Percentiles rank a stretch among this genome's conserved stretches.
Conservation (phyloP, 352 stramenopile genomes). For the Phytophthora litchii region DNA sequence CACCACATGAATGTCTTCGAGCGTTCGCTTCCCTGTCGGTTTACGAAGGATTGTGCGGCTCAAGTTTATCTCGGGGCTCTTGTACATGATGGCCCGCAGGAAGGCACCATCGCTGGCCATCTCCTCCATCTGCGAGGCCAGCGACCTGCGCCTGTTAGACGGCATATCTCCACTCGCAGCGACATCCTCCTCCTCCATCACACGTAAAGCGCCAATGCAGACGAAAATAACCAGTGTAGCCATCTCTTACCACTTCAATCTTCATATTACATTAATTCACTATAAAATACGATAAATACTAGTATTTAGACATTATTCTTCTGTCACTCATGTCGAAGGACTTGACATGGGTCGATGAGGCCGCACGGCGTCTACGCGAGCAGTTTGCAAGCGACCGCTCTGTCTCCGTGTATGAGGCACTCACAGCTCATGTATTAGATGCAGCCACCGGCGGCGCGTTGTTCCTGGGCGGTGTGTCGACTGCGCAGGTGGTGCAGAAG, state of each 20-base stretch:
- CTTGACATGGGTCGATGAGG: slow-evolving; percentile 19
- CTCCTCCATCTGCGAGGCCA: slow-evolving; percentile 54
- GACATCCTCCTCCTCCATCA: slow-evolving; percentile 17
- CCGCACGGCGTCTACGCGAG: slow-evolving; percentile 29
- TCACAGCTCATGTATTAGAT: slow-evolving; percentile 49
- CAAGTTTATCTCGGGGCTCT: slow-evolving; percentile 50
- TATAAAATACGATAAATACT: neutral
- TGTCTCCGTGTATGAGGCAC: slow-evolving; percentile 45
- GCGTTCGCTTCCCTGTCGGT: slow-evolving; percentile 50
- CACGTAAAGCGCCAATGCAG: too few species aligned
- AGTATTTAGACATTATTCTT: neutral
- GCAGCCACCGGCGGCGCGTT: slow-evolving; percentile 53
- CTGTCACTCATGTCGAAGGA: neutral
- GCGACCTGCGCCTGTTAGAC: slow-evolving; percentile 36
- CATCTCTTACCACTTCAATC: slow-evolving; percentile 19
- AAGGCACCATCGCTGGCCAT: slow-evolving; percentile 50
- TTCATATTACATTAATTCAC: slow-evolving; percentile 9
- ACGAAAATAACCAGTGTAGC: slow-evolving; percentile 20
- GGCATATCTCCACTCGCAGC: neutral
- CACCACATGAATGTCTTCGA: slow-evolving; percentile 80
- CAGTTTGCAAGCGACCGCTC: slow-evolving; percentile 51
- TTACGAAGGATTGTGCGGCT: slow-evolving; percentile 68
- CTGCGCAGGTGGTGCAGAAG: slow-evolving; percentile 55
- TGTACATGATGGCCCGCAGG: slow-evolving; percentile 46
- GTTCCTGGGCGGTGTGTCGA: slow-evolving; percentile 53